Evolutionary conservation across 2,329 filamentous ascomycete genomes (phyloP), one percentile per base, ranked within the genome.

Genomic region (Coniochaeta sp.): DNA sequence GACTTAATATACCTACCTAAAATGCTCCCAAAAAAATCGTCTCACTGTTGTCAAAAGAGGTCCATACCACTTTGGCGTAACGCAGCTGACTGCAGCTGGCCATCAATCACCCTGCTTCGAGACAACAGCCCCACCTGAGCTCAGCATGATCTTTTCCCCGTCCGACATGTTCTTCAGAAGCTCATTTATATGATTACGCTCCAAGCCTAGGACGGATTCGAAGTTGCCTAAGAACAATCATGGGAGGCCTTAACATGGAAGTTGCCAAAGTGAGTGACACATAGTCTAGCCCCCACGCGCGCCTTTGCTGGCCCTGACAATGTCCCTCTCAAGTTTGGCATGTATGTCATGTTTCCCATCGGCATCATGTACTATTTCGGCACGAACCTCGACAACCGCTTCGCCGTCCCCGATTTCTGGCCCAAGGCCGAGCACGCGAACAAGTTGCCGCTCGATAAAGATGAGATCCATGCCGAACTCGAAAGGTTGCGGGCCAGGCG

Each of bases 331-430:
- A 7, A 60, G 93, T 99, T 99, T 75, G 93, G 93, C 79, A 90
- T 96, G 84, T 99, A 99, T 80, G 88, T 99, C 79, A 89, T 97
- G 83, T 99, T 99, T 77, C 95, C 95, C 19, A 98, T 99, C 70
- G 92, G 91, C 68, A 93, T 95, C 81, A 99, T 99, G 95, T 98
- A 96, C 82, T 99, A 99, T 81, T 99, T 98, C 75, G 95, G 95
- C 72, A 96, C 93, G 60, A 99, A 99, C 75, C 90, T 99, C 72
- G 95, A 99, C 76, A 84, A 89, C 66, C 89, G 91, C 65, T 99
- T 99, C 80, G 79, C 84, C 55, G 91, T 98, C 1, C 87, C 89
- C 24, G 90, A 89, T 61, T 99, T 99, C 81, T 99, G 95, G 95
- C 95, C 95, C 30, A 91, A 88, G 69, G 81, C 86, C 4, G 87